Base-by-base conservation (phyloP, 1,139 yeast genomes). In the Candida tropicalis region DNA sequence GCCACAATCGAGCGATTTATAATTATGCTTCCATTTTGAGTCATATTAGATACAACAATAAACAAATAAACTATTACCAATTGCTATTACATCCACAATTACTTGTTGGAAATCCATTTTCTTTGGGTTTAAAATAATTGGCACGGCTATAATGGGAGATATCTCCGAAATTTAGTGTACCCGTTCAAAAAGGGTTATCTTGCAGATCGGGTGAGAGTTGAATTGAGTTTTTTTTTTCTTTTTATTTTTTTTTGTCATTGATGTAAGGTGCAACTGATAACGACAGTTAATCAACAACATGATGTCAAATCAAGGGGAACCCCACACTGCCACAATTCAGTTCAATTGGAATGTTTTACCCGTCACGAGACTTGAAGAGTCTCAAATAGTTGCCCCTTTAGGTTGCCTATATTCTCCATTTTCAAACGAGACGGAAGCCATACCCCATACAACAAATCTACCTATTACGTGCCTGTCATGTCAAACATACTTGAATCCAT, bases 291-390 rank as follows among this genome's bases (percentile, higher is more conserved):
- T n/a, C n/a, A n/a, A n/a, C n/a, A n/a, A n/a, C n/a, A 38, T 24
- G 35, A 22, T n/a, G 15, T 8, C 32, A 2, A 9, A 18, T 7
- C 33, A 27, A n/a, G n/a, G n/a, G 10, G 39, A 18, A 22, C 29
- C 9, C 24, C 17, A 16, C 12, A 4, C 28, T 12, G 40, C 35
- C 23, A 31, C 24, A 18, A 24, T 44, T 3, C 4, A 22, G 24
- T 79, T 79, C 68, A 79, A 79, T 53, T 81, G 84, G 84, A 76
- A 79, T 54, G 66, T 76, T 2, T 73, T 81, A 50, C 76, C 77
- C 0, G 59, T 66, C 17, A 71, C 76, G 0, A 55, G 73, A 28
- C 53, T 69, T 7, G 76, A 72, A 45, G 65, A 62, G 7, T 54
- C 65, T 0, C 63, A 56, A 24, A 46, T 70, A 35, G 58, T 63